Base-by-base conservation (phyloP, 1,284 basidiomycete species). In the Mycosarcoma maydis region DNA sequence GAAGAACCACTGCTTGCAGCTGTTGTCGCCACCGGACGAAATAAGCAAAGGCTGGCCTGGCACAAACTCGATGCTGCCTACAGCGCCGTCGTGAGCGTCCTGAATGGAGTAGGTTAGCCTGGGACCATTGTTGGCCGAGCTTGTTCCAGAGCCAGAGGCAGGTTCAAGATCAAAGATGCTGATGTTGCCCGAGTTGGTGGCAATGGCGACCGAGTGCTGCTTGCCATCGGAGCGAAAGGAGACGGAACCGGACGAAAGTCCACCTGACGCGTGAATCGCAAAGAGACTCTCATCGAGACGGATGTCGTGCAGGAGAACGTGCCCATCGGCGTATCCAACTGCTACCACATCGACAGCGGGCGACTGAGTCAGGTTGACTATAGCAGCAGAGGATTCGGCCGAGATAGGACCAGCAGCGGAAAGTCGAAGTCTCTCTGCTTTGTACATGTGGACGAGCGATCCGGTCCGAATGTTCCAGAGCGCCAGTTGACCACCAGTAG, bases 281-380 rank as follows among this genome's bases (percentile, higher is more conserved):
- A 97, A 90, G 14, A 73, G 59, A 17, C 50, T 50, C 82, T 97
- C 94, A 72, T 95, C 94, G 14, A 91, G 87, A 29, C 92, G 87
- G 50, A 98, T 87, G 80, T 99, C 95, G 75, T 94, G 90, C 7
- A 99, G 85, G 0, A 90, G 89, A 30, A 97, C 89, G 72, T 91
- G 88, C 33, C 96, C 95, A 4, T 91, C 91, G 0, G 89, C 85
- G 76, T 92, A 94, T 0, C 94, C 95, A 50, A 98, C 85, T 13
- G 92, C 96, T 26, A 98, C 86, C 6, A 98, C 92, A 77, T 99
- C 96, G 52, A 98, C 90, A 6, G 95, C 96, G 16, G 96, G 95
- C 10, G 92, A 94, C 79, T 98, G 96, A 0, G 88, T 87, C 39
- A 98, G 82, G 32, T 45, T 75, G 48, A 62, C 73, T 20, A 59